Evolutionary conservation across 805 yeast species (phyloP), one percentile per base, ranked within the genome.

Genomic region (Saccharomycopsis microspora): DNA sequence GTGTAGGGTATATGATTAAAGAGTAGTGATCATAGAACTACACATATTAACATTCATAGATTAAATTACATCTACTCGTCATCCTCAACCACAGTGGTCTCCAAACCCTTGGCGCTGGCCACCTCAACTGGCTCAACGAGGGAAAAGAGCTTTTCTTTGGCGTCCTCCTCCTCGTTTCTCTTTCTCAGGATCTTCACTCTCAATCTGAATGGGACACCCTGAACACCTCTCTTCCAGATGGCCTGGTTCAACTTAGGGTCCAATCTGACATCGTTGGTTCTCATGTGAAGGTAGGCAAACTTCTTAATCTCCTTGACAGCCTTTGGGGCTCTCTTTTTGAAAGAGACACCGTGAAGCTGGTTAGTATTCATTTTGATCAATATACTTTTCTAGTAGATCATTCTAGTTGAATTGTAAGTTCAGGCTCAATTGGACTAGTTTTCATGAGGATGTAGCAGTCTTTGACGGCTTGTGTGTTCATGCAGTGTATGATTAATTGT

Each of bases 111-210:
- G 74, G 86, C 80, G 59, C 94, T 69, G 68, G 96, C 84, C 66
- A 93, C 97, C 67, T 76, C 74, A 70, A 93, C 96, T 67, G 94
- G 90, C 81, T 93, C 97, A 67, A 93, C 98, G 75, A 78, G 89
- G 61, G 97, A 88, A 80, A 86, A 93, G 72, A 93, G 82, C 72
- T 89, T 87, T 78, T 87, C 89, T 82, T 83, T 84, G 67, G 98
- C 97, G 70, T 87, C 90, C 80, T 93, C 98, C 80, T 93, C 98
- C 75, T 93, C 97, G 80, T 93, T 93, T 81, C 97, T 87, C 89
- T 84, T 93, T 83, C 96, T 85, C 58, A 97, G 88, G 76, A 93
- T 89, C 80, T 96, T 89, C 71, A 93, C 80, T 80, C 98, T 89
- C 74, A 93, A 71, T 82, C 96, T 89, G 87, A 76, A 78, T 71